Percentiles rank a stretch among this genome's conserved stretches.
These are phyloP conservation scores for Beauveria caledonica DNA, from an alignment of 2,329 filamentous ascomycete genomes.

Conservation along the genomic window DNA sequence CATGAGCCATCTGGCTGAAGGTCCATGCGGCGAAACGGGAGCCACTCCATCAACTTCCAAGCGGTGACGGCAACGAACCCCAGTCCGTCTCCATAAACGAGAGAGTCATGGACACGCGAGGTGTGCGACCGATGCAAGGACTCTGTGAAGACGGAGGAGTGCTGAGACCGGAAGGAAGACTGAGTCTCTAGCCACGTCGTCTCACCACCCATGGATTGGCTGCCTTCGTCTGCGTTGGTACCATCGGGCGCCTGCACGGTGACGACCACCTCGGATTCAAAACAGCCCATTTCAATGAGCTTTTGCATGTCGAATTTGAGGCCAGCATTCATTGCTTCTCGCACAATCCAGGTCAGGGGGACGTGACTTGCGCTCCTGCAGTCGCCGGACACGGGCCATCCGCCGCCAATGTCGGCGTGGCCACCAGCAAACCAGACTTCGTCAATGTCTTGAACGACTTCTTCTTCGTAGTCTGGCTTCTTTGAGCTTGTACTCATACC, in stretches of 20 bases:
- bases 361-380: conserved; percentile 60
- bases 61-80: conserved; percentile 46
- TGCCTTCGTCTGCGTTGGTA: neutral
- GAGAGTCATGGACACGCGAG: conserved; percentile 60
- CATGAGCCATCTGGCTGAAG: conserved; percentile 63
- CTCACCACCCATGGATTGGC: neutral
- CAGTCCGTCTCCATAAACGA: conserved; percentile 56
- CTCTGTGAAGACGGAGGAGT: conserved; percentile 38
- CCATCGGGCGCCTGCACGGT: neutral
- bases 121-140: conserved; percentile 36
- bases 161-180: conserved; percentile 6
- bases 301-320: conserved; percentile 63
- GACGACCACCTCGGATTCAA: conserved; percentile 21
- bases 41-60: conserved; percentile 75
- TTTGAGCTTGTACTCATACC: conserved; percentile 13
- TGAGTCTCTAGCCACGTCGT: neutral
- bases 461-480: conserved; percentile 14
- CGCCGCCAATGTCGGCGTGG: conserved; percentile 72
- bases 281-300: conserved; percentile 57
- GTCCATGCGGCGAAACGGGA: conserved; percentile 77
- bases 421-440: conserved; percentile 76
- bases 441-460: conserved; percentile 60
- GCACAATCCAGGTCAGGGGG: conserved; percentile 63
- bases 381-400: conserved; percentile 53
- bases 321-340: conserved; percentile 52